phyloP scores from a whole-genome alignment of 2,329 filamentous ascomycete genomes.

The Epichloe gansuensis region DNA sequence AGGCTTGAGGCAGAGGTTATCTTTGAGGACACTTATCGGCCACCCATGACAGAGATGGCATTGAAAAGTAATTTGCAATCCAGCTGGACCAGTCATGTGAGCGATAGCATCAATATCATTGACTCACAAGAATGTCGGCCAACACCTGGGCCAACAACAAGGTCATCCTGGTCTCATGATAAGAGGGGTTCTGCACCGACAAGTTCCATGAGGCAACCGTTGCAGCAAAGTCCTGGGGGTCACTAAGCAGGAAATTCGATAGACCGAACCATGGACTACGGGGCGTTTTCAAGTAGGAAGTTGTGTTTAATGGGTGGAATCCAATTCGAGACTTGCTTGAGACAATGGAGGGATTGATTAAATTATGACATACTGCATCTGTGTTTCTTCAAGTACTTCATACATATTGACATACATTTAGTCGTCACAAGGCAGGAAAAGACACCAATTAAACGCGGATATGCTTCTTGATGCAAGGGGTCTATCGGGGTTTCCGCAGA shows the following conservation, averaged over 20 bases:
- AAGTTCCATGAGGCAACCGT: background rate
- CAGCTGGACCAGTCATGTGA: background rate
- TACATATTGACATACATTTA: slow-evolving; percentile 3
- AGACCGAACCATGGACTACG: background rate
- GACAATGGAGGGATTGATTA: background rate
- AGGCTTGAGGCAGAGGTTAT: slow-evolving; percentile 29
- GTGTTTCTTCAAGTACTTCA: background rate
- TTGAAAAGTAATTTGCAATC: background rate
- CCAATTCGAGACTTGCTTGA: background rate
- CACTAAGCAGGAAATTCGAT: background rate
- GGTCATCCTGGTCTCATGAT: slow-evolving; percentile 1
- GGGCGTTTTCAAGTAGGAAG: background rate
- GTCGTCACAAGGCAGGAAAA: background rate
- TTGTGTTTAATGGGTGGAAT: background rate
- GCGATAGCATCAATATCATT: background rate
- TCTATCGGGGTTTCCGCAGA: background rate
- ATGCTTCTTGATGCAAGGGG: background rate
- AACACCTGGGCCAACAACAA: background rate
- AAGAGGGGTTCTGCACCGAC: background rate
- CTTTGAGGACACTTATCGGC: slow-evolving; percentile 4
- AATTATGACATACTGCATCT: background rate
- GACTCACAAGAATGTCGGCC: background rate
- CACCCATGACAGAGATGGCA: background rate
- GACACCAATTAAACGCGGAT: background rate
- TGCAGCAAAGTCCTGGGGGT: slow-evolving; percentile 4